Conservation (phyloP, 176 grass and related monocot species). For the Oryza glumipatula region DNA sequence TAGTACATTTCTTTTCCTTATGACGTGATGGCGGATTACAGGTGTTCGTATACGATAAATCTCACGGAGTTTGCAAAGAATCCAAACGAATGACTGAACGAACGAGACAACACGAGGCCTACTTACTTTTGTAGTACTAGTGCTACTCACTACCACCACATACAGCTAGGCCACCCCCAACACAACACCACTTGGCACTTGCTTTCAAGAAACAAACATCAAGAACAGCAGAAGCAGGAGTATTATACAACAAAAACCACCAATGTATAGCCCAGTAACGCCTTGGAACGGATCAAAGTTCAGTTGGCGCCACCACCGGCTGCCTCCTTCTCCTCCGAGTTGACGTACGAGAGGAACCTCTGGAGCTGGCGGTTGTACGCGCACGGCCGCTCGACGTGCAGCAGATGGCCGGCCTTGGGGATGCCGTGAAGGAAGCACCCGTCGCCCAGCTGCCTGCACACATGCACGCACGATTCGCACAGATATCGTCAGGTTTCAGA, state of each 20-base stretch:
- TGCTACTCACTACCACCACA: no score
- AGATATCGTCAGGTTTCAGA: background rate
- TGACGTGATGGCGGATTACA: background rate
- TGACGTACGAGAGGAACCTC: slow-evolving; percentile 63
- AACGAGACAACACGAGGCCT: background rate
- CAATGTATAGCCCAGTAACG: background rate
- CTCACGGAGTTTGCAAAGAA: slow-evolving; percentile 13
- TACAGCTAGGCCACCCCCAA: background rate
- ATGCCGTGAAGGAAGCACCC: slow-evolving; percentile 62
- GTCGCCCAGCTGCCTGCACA: slow-evolving; percentile 78
- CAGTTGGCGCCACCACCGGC: background rate
- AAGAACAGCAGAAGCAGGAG: background rate
- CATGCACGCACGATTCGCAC: background rate
- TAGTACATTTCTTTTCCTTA: background rate
- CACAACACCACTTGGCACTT: background rate
- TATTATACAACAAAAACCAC: background rate
- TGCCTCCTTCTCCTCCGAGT: slow-evolving; percentile 22
- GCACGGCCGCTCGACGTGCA: slow-evolving; percentile 83
- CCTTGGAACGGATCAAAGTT: background rate
- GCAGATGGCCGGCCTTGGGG: slow-evolving; percentile 80
- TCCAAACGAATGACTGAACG: slow-evolving; percentile 20
- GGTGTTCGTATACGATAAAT: background rate
- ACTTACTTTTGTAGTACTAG: background rate
- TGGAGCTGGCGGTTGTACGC: slow-evolving; percentile 76
- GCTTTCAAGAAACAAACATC: background rate